Conservation (phyloP, 352 stramenopile genomes). For the Phytophthora fragariae region DNA sequence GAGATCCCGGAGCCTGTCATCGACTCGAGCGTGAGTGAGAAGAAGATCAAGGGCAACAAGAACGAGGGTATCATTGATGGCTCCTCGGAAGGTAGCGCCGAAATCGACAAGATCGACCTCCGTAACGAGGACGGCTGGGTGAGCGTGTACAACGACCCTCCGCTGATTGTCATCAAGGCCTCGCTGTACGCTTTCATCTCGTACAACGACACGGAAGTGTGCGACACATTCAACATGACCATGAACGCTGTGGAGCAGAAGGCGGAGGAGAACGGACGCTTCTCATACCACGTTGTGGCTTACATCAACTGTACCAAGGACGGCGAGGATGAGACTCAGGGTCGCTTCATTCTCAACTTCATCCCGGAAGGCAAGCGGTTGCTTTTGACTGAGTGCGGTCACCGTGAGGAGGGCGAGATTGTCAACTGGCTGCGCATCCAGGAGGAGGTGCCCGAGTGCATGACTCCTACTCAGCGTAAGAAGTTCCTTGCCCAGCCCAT, state of each 20-base stretch:
- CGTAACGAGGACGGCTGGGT: conserved; percentile 77
- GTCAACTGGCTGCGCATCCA: conserved; percentile 89
- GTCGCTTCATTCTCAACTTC: conserved; percentile 87
- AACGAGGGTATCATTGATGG: conserved; percentile 82
- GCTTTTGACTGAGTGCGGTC: conserved; percentile 82
- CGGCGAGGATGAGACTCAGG: conserved; percentile 73
- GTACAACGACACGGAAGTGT: conserved; percentile 87
- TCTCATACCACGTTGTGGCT: conserved; percentile 84
- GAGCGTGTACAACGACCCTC: conserved; percentile 85
- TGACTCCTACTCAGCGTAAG: conserved; percentile 81
- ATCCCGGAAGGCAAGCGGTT: conserved; percentile 81
- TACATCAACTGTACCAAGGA: conserved; percentile 90
- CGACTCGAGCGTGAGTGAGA: conserved; percentile 49
- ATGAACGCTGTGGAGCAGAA: conserved; percentile 88
- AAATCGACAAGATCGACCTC: conserved; percentile 89
- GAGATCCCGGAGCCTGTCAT: conserved; percentile 22
- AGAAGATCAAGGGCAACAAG: conserved; percentile 77
- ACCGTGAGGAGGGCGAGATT: conserved; percentile 85
- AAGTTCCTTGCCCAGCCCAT: conserved; percentile 85
- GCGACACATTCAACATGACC: conserved; percentile 88
- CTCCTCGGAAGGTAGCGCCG: conserved; percentile 77
- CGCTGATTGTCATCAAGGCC: conserved; percentile 83
- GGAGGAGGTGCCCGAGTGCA: conserved; percentile 84
- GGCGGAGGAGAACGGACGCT: conserved; percentile 69
- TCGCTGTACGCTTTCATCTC: conserved; percentile 88